Conservation (phyloP, 495 filamentous ascomycete species). For the Xylaria sp. region DNA sequence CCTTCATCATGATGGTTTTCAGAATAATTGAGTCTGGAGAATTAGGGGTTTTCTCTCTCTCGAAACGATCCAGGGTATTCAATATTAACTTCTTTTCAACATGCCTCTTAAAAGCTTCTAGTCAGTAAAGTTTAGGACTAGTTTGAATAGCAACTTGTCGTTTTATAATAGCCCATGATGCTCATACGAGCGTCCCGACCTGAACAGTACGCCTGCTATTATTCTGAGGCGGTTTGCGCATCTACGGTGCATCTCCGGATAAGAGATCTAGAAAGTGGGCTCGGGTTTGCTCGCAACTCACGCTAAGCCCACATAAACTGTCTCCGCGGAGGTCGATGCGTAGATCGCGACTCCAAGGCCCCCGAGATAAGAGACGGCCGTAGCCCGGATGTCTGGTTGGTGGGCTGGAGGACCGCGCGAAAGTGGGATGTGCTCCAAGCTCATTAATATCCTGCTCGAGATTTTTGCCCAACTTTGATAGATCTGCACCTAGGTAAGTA, state of each 20-base stretch:
- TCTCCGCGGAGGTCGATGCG: conserved; percentile 39
- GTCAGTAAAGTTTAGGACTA: background rate
- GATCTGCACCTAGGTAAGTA: background rate
- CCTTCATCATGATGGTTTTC: conserved; percentile 40
- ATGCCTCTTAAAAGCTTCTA: background rate
- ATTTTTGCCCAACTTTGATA: background rate
- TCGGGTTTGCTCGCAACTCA: conserved; percentile 23
- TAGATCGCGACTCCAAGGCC: conserved; percentile 32
- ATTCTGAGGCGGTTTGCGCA: conserved; percentile 26
- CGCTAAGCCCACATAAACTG: conserved; percentile 29
- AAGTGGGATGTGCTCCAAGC: conserved; percentile 9
- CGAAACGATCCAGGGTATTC: background rate
- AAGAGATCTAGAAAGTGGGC: conserved; percentile 29
- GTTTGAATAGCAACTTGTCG: background rate
- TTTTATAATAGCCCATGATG: conserved; percentile 7
- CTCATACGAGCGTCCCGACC: background rate
- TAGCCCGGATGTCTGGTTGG: conserved; percentile 15
- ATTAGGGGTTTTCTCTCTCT: background rate
- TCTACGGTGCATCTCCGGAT: conserved; percentile 42
- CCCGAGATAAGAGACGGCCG: conserved; percentile 19
- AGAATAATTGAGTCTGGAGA: background rate
- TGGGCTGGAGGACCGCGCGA: background rate
- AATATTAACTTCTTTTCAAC: background rate
- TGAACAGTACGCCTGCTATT: background rate
- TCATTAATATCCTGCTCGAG: background rate